Base-by-base conservation (phyloP, 805 yeast genomes). In the Candida morakotiae region DNA sequence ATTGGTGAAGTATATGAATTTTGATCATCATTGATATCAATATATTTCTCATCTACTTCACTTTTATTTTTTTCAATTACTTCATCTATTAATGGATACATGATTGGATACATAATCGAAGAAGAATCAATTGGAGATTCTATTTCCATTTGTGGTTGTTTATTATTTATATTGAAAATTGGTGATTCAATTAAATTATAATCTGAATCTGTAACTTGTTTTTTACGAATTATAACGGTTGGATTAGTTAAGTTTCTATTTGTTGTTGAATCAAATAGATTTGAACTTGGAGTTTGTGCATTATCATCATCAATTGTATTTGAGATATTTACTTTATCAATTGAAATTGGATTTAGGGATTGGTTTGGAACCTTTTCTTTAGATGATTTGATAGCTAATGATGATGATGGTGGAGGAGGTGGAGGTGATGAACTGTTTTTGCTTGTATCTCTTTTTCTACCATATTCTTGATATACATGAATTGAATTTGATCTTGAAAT, bases 231-330 rank as follows among this genome's bases (percentile, higher is more conserved):
- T 14, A 40, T 36, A 22, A 40, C 43, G 2, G 43, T 40, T 29
- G 39, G 17, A 34, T 26, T 28, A 20, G 36, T 24, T 20, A 26
- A 9, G n/a, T 24, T 24, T 24, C 26, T 24, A 24, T 21, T 21
- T 9, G 23, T 9, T 10, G 11, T 4, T 11, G 16, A 7, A 24
- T 25, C 35, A 7, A 29, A 17, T 10, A 16, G 10, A 22, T 20
- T 10, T n/a, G 42, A 30, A 15, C 16, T 23, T 18, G 42, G 36
- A 13, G 42, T 39, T 25, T 39, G 35, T 4, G 42, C 34, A 28
- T 39, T 39, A 32, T 39, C 37, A 14, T 39, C 42, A 28, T 36
- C 42, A 11, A 39, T 30, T 15, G 37, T 39, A 21, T 36, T 39
- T n/a, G 28, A 8, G 24, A 14, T 16, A 21, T 21, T 21, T 9